These are phyloP conservation scores for Penicillium daleae DNA, from an alignment of 495 filamentous ascomycete genomes.

Conservation along the genomic window DNA sequence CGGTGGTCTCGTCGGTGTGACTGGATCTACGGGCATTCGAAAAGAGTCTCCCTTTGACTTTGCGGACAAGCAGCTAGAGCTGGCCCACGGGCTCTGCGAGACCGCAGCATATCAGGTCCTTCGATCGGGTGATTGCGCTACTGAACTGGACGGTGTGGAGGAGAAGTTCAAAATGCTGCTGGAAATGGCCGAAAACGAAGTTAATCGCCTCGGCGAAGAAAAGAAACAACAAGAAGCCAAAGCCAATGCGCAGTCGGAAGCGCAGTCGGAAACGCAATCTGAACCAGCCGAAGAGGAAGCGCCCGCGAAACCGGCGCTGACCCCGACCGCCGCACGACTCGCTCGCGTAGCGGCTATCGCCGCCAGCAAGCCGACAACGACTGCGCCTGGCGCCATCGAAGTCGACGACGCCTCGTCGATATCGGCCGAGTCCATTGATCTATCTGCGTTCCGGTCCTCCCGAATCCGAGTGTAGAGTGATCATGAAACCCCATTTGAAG, in stretches of 20 bases:
- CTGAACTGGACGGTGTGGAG: conserved; percentile 72
- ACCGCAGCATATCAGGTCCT: conserved; percentile 85
- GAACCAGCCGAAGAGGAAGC: conserved; percentile 18
- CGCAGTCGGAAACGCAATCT: conserved; percentile 25
- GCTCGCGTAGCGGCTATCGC: conserved; percentile 25
- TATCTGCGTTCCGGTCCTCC: conserved; percentile 46
- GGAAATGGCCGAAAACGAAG: conserved; percentile 45
- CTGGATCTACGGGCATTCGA: conserved; percentile 16
- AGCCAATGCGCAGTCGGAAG: conserved; percentile 14
- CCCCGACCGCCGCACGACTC: conserved; percentile 26
- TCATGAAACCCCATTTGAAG: background rate
- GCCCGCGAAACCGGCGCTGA: conserved; percentile 22
- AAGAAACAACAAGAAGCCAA: conserved; percentile 33
- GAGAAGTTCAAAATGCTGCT: conserved; percentile 51
- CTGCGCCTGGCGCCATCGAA: conserved; percentile 38
- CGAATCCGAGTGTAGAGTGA: conserved; percentile 32
- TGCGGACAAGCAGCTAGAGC: conserved; percentile 75
- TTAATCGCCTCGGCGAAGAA: conserved; percentile 42
- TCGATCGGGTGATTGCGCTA: conserved; percentile 76
- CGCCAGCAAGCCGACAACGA: conserved; percentile 20
- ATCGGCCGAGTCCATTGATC: conserved; percentile 46
- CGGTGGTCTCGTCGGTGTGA: conserved; percentile 25
- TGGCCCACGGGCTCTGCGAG: conserved; percentile 79
- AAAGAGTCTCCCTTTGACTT: conserved; percentile 61
- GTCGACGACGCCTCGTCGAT: conserved; percentile 45